Percentiles rank a stretch among this genome's conserved stretches.
Conservation (phyloP, 768 basidiomycete species). For the Galerina sulciceps region DNA sequence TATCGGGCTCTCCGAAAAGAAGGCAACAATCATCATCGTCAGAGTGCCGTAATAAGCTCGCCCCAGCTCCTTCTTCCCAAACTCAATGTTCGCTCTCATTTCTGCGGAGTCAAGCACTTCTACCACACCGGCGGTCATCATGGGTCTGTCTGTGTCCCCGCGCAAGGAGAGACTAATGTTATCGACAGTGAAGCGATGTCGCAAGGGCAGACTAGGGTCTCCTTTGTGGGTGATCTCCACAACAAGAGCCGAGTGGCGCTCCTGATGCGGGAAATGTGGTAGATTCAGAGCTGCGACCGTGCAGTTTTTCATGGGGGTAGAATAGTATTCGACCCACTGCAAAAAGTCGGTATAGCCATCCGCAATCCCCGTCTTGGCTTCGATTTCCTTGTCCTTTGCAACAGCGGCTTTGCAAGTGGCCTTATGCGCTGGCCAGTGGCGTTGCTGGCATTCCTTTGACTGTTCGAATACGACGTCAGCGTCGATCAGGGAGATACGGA, state of each 20-base stretch:
- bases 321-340: constrained; percentile 3
- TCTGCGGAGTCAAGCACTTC: neutral
- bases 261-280: neutral
- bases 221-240: neutral
- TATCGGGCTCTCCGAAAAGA: neutral
- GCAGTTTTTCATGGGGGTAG: constrained; percentile 3
- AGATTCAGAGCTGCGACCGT: neutral
- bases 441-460: constrained; percentile 1
- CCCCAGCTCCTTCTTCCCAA: neutral
- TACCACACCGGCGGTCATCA: neutral
- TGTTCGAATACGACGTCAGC: neutral
- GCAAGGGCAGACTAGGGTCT: neutral
- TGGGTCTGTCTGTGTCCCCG: neutral
- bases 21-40: neutral
- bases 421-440: neutral
- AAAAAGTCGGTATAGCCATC: neutral
- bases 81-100: neutral
- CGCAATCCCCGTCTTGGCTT: neutral
- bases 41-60: neutral
- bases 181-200: neutral
- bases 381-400: neutral
- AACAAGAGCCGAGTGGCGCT: neutral
- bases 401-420: neutral
- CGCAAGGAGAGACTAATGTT: neutral
- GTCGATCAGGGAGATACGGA: neutral